Percentiles rank a stretch among this genome's conserved stretches.
Evolutionary conservation across 352 stramenopile genomes (phyloP).

Genomic region (Phytophthora macrochlamydospora): DNA sequence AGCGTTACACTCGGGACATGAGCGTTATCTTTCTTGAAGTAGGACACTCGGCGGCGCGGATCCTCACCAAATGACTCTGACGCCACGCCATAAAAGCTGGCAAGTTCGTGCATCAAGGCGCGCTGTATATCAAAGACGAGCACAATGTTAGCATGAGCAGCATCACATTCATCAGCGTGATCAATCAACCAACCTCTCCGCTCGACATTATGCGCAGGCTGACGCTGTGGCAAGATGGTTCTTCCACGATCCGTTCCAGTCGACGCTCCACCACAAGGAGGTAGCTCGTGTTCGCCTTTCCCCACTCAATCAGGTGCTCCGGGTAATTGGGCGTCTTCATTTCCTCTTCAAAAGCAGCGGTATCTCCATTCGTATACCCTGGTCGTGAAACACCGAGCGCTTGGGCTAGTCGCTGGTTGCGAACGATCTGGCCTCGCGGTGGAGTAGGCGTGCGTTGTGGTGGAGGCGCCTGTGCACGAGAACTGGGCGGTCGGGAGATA

Average conservation of each 20-base stretch:
- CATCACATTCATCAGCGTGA: neutral
- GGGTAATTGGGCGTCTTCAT: conserved; percentile 76
- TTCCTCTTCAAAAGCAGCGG: conserved; percentile 73
- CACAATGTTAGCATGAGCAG: conserved; percentile 7
- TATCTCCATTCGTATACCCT: conserved; percentile 35
- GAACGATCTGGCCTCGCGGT: conserved; percentile 55
- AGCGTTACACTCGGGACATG: conserved; percentile 58
- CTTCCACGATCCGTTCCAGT: conserved; percentile 73
- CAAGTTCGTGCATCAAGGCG: conserved; percentile 75
- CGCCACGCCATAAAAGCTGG: conserved; percentile 62
- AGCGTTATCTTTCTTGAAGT: conserved; percentile 73
- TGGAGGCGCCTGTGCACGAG: conserved; percentile 20
- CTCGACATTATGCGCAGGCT: conserved; percentile 75
- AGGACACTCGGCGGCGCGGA: conserved; percentile 67
- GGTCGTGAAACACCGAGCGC: conserved; percentile 60
- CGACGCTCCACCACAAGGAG: conserved; percentile 74
- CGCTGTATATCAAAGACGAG: conserved; percentile 36
- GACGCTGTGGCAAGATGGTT: conserved; percentile 72
- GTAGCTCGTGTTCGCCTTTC: conserved; percentile 72
- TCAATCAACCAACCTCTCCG: conserved; percentile 46
- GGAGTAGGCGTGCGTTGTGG: conserved; percentile 29
- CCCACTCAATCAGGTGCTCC: conserved; percentile 70
- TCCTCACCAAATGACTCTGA: conserved; percentile 85
- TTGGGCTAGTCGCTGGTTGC: conserved; percentile 72
- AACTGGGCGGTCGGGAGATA: conserved; percentile 37